Evolutionary conservation across 202 grass and related monocot genomes (phyloP).

Genomic region (Setaria italica): DNA sequence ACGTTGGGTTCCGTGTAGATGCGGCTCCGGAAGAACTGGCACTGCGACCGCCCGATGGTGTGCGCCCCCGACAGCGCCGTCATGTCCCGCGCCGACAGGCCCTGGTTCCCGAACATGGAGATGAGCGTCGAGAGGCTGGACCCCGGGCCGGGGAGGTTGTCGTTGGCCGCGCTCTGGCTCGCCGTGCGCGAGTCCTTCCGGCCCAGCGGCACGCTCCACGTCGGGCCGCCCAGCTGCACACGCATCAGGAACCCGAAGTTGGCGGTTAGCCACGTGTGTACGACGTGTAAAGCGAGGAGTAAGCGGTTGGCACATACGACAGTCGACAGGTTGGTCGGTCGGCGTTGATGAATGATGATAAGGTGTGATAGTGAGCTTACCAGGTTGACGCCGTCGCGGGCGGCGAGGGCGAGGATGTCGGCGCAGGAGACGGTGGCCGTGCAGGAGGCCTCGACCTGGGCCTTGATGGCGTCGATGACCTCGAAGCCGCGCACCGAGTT

Average conservation of each 20-base stretch:
- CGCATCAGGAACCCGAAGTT: no score
- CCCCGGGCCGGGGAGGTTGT: constrained; percentile 56
- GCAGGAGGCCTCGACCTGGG: constrained; percentile 68
- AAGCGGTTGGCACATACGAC: not conserved
- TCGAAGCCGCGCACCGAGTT: constrained; percentile 79
- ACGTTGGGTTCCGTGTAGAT: constrained; percentile 73
- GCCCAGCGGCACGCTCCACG: constrained; percentile 72
- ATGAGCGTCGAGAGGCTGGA: constrained; percentile 69
- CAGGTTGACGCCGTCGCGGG: constrained; percentile 74
- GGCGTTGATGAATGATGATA: no score
- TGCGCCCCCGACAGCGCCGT: constrained; percentile 83
- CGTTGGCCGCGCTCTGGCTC: constrained; percentile 63
- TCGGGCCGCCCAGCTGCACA: constrained; percentile 59
- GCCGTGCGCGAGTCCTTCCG: constrained; percentile 72
- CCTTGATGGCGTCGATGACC: constrained; percentile 89
- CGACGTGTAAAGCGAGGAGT: not conserved
- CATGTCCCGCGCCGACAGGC: constrained; percentile 59
- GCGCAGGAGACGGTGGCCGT: constrained; percentile 80
- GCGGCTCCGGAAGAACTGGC: constrained; percentile 65
- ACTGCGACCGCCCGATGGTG: constrained; percentile 69
- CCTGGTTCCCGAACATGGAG: constrained; percentile 57
- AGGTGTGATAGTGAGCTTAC: constrained; percentile 15
- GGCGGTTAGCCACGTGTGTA: not conserved
- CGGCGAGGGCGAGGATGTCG: constrained; percentile 78
- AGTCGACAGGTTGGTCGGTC: no score